These are phyloP conservation scores for Pythium aristosporum DNA, from an alignment of 352 stramenopile species.

Conservation along the genomic window DNA sequence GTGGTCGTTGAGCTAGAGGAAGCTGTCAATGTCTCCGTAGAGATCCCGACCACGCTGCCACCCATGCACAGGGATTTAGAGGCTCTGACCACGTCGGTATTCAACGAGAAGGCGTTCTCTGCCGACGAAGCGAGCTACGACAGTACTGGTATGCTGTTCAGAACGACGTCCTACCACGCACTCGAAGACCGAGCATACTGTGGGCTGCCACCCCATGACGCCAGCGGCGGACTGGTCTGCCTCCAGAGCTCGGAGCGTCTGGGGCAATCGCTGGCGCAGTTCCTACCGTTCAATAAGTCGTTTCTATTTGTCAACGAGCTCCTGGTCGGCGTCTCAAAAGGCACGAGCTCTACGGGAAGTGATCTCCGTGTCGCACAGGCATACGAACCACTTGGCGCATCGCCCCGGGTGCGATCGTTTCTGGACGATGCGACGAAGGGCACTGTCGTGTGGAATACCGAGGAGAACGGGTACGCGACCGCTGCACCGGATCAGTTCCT, in stretches of 20 bases:
- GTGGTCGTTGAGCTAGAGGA: conserved; percentile 24
- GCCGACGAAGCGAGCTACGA: background rate
- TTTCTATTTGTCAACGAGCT: conserved; percentile 19
- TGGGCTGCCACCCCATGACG: background rate
- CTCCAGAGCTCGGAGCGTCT: conserved; percentile 14
- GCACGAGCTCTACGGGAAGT: background rate
- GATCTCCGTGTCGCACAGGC: conserved; percentile 14
- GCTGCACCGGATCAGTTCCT: background rate
- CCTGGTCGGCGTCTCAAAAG: conserved; percentile 15
- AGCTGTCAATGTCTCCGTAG: background rate
- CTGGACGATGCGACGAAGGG: conserved; percentile 19
- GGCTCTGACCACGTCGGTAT: background rate
- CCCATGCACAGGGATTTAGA: conserved; percentile 13
- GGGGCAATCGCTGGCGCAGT: background rate
- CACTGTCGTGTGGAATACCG: conserved; percentile 15
- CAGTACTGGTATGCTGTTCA: background rate
- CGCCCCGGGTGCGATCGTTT: conserved; percentile 8
- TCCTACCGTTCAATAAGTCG: conserved; percentile 18
- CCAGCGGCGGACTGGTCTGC: conserved; percentile 14
- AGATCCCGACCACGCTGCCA: conserved; percentile 14
- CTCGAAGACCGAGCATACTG: conserved; percentile 7
- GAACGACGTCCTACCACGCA: conserved; percentile 6
- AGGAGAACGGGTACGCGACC: background rate
- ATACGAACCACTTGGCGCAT: conserved; percentile 21
- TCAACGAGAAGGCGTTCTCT: conserved; percentile 1